phyloP scores from a whole-genome alignment of 2,329 filamentous ascomycete species.

The Pezicula carpinea region DNA sequence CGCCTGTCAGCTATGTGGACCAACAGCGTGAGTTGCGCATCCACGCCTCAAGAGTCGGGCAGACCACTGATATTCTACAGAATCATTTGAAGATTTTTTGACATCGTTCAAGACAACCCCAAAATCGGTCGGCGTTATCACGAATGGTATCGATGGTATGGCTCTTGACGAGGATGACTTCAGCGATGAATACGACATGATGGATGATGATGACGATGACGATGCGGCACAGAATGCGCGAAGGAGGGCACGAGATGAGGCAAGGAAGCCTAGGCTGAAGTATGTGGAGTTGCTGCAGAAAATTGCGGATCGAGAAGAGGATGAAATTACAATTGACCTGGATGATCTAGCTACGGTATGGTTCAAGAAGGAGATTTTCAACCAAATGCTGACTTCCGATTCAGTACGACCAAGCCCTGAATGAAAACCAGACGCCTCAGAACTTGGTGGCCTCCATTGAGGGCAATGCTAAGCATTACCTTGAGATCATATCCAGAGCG shows the following conservation, averaged over 20 bases:
- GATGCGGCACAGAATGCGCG: constrained; percentile 36
- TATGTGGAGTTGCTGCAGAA: constrained; percentile 86
- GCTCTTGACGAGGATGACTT: constrained; percentile 82
- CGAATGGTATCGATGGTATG: constrained; percentile 77
- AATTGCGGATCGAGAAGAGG: constrained; percentile 71
- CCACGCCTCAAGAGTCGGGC: constrained; percentile 4
- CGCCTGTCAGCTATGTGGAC: constrained; percentile 79
- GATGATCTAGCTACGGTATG: constrained; percentile 77
- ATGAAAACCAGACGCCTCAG: constrained; percentile 49
- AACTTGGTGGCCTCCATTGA: constrained; percentile 81
- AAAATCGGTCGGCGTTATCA: constrained; percentile 66
- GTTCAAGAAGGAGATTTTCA: constrained; percentile 42
- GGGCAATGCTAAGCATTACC: constrained; percentile 89
- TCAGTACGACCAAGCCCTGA: constrained; percentile 67
- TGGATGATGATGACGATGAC: constrained; percentile 70
- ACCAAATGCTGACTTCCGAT: constrained; percentile 5
- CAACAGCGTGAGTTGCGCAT: constrained; percentile 65
- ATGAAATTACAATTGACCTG: constrained; percentile 80
- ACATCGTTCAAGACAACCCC: constrained; percentile 79
- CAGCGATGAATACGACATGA: constrained; percentile 88
- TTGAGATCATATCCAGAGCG: constrained; percentile 84
- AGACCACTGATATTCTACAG: constrained; percentile 37
- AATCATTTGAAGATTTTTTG: constrained; percentile 83
- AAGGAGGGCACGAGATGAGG: constrained; percentile 42
- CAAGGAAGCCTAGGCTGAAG: constrained; percentile 65